phyloP scores from a whole-genome alignment of 805 yeast species.

The Candida palmyrensis region DNA sequence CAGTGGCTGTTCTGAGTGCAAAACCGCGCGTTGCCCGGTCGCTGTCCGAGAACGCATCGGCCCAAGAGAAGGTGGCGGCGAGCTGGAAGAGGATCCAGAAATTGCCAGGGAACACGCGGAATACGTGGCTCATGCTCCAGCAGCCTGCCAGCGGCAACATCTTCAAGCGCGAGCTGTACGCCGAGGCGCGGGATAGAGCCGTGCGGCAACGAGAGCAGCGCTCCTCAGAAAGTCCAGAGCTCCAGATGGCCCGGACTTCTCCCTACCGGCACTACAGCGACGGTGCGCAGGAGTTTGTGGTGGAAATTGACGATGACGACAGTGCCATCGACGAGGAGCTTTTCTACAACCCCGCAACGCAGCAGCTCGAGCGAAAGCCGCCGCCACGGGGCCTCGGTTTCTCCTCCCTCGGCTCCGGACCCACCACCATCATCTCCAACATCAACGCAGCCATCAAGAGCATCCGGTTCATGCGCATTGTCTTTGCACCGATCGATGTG shows the following conservation, averaged over 20 bases:
- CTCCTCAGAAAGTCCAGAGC: not conserved
- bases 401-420: not conserved
- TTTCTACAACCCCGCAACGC: slow-evolving; percentile 27
- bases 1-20: slow-evolving; percentile 2
- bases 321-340: slow-evolving; percentile 22
- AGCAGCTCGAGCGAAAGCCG: slow-evolving; percentile 25
- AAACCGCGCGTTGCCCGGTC: too few relatives aligned
- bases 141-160: slow-evolving; percentile 13
- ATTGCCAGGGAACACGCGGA: slow-evolving; percentile 4
- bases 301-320: slow-evolving; percentile 24
- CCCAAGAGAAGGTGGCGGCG: too few relatives aligned
- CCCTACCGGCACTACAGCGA: not conserved
- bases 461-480: slow-evolving; percentile 28
- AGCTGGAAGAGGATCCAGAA: slow-evolving; percentile 1
- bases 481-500: slow-evolving; percentile 38
- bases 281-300: slow-evolving; percentile 17
- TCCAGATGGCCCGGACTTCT: not conserved
- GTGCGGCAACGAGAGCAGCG: not conserved
- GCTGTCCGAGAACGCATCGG: too few relatives aligned
- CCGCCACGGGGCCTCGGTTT: slow-evolving; percentile 14
- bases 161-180: too few relatives aligned
- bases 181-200: not conserved
- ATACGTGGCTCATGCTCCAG: slow-evolving; percentile 10
- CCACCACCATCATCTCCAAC: slow-evolving; percentile 23
- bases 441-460: slow-evolving; percentile 28